Conservation (phyloP, 208 protist species). For the Leishmania martiniquensis region DNA sequence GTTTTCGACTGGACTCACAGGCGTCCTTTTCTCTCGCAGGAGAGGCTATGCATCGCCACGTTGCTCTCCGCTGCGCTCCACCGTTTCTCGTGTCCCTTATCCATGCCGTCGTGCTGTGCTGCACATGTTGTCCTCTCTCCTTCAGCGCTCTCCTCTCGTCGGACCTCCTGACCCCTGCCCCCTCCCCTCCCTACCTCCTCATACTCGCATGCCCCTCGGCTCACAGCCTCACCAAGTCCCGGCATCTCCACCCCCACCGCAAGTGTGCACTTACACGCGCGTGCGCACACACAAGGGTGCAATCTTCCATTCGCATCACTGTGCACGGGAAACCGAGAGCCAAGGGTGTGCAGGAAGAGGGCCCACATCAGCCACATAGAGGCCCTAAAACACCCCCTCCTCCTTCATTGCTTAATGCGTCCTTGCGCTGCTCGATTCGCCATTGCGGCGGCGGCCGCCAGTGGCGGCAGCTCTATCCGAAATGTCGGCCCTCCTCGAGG, state of each 20-base stretch:
- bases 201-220: background rate
- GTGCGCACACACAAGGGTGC: background rate
- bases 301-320: background rate
- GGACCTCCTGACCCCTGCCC: no score
- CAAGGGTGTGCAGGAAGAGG: background rate
- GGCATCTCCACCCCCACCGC: background rate
- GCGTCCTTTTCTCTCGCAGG: background rate
- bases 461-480: slow-evolving; percentile 2
- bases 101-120: background rate
- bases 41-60: background rate
- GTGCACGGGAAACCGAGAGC: background rate
- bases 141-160: background rate
- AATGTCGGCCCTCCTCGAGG: background rate
- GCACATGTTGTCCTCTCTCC: background rate
- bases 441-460: slow-evolving; percentile 5
- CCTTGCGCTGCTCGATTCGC: slow-evolving; percentile 12
- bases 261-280: background rate
- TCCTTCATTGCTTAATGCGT: slow-evolving; percentile 16
- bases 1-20: no score
- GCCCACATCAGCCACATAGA: background rate
- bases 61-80: background rate
- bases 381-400: background rate
- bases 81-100: background rate
- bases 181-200: background rate
- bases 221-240: background rate